Evolutionary conservation across 2,329 filamentous ascomycete species (phyloP), one percentile per base, ranked within the genome.

Genomic region (Colletotrichum viniferum): DNA sequence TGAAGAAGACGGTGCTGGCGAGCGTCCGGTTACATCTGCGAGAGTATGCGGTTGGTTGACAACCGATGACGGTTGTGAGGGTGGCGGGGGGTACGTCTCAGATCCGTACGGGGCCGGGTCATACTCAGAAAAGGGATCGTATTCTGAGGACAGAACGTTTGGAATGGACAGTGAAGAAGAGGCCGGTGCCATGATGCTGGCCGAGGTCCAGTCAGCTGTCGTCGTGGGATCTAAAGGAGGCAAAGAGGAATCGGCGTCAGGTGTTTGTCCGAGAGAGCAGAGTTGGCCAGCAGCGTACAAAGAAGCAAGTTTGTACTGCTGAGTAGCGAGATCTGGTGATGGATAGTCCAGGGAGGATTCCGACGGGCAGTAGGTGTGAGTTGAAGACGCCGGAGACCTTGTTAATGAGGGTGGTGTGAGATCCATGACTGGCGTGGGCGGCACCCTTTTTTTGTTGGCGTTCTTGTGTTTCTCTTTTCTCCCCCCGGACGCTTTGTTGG

Each of bases 41-140:
- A 69, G 68, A 32, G 68, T n/a, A 34, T 76, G 64, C 8, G 80
- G 77, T 21, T 78, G 75, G 58, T 79, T 79, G 72, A 48, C 66
- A 14, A 69, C 43, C 7, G 52, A 60, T 13, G 73, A 70, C 28
- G 60, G 24, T 6, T 86, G 85, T 58, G 82, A 80, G 52, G 83
- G 80, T 66, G 86, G 84, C 36, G 84, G 78, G 32, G 83, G 80
- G 80, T 90, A 91, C 71, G 87, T 79, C 75, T 89, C 87, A 78
- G 87, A 85, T 75, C 82, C 84, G 78, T 89, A 90, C 4, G 87
- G 77, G 24, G 82, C 77, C 71, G 84, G 79, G 43, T 87, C 85
- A 79, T 89, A 90, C 72, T 84, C 83, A 76, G 84, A 83, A 79
- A 90, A 91, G 34, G 86, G 81, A 78, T 89, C 87, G 79, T 90